Base-by-base conservation (phyloP, 1,139 yeast species). In the Blastobotrys apis region DNA sequence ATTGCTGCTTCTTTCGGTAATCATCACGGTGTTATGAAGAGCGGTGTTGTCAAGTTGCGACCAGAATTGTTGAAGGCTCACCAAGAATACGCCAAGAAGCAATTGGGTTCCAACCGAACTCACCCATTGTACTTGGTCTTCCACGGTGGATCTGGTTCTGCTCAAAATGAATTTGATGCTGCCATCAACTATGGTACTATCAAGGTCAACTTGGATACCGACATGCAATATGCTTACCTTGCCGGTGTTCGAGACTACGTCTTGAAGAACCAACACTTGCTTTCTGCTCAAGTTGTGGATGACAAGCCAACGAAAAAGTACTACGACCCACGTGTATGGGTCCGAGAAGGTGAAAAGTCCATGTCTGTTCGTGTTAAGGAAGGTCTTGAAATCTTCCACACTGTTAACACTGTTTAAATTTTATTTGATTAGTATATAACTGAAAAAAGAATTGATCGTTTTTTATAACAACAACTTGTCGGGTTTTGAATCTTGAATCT, bases 321-420 rank as follows among this genome's bases (percentile, higher is more conserved):
- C 87, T 92, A 87, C 69, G 99, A 92, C 77, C 99, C 99, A 75
- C 92, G 99, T 83, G 97, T 90, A 73, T 92, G 98, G 98, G 97
- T 92, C 60, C 90, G 98, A 80, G 97, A 90, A 75, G 98, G 98
- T 79, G 99, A 92, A 79, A 87, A 88, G 90, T 88, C 97, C 69
- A 92, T 92, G 97, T 62, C 81, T 58, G 74, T 71, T 59, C 86
- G 97, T 81, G 78, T 94, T 65, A 58, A 82, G 54, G 84, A 81
- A 70, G 94, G 95, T 65, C 78, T 92, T 69, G 77, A 73, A 45
- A 75, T 85, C 67, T 92, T 92, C 95, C 90, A 64, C 64, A 56
- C 72, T 45, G 62, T 57, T 41, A 56, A 59, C 60, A 53, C 53
- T 41, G 36, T 58, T 32, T 56, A 56, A 45, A 23, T 23, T 23